Conservation (phyloP, 176 grass and related monocot genomes). For the Rhipidocladum racemiflorum region DNA sequence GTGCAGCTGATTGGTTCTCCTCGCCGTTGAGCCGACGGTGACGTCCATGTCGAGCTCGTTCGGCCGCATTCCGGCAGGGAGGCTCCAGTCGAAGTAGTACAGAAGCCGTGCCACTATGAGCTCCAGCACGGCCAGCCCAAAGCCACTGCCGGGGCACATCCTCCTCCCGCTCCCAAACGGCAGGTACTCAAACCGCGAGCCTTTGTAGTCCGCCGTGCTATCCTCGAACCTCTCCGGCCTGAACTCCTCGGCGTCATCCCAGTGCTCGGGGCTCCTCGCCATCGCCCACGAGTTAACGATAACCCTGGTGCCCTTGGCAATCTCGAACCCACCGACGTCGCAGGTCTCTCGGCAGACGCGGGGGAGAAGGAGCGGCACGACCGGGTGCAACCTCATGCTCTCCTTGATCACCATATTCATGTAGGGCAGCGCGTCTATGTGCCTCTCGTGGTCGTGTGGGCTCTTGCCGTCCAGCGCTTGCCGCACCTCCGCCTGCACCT, state of each 20-base stretch:
- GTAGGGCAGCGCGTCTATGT: background rate
- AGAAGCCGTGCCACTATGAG: conserved; percentile 2
- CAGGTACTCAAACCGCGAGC: background rate
- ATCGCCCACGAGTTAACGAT: conserved; percentile 41
- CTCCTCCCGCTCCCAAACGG: conserved; percentile 37
- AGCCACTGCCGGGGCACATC: conserved; percentile 27
- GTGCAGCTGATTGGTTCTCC: background rate
- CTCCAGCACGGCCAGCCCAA: conserved; percentile 4
- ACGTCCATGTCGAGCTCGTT: conserved; percentile 17
- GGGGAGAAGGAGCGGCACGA: background rate
- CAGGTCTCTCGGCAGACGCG: conserved; percentile 15
- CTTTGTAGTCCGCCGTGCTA: background rate
- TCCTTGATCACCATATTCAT: conserved; percentile 35
- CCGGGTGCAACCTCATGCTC: conserved; percentile 32
- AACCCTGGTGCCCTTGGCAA: background rate
- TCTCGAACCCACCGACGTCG: background rate
- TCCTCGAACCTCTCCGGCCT: conserved; percentile 25
- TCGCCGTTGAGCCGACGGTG: background rate
- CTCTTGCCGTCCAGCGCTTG: background rate
- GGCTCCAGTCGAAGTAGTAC: conserved; percentile 40
- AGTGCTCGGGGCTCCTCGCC: background rate
- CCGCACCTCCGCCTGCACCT: conserved; percentile 25
- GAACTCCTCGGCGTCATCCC: background rate
- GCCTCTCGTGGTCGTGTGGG: background rate
- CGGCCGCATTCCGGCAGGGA: background rate